These are phyloP conservation scores for Corrigiola litoralis DNA, from an alignment of 179 eudicot genomes.

Conservation along the genomic window DNA sequence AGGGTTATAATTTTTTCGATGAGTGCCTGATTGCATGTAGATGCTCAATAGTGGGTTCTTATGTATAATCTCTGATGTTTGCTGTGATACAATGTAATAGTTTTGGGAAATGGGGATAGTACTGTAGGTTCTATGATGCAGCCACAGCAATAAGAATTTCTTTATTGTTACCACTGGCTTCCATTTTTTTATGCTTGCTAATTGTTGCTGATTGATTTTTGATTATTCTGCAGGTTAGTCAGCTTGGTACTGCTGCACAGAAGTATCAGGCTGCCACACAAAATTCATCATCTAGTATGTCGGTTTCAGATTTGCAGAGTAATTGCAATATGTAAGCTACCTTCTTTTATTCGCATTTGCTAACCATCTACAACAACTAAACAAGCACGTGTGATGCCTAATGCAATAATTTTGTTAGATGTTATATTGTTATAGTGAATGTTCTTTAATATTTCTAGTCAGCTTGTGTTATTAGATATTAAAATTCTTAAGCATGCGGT, in stretches of 20 bases:
- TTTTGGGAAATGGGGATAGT: not conserved
- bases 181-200: slow-evolving; percentile 1
- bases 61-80: not conserved
- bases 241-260: slow-evolving; percentile 84
- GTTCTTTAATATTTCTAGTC: too few species aligned
- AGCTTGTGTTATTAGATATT: too few species aligned
- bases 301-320: slow-evolving; percentile 80
- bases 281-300: slow-evolving; percentile 57
- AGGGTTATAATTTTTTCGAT: not conserved
- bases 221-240: slow-evolving; percentile 60
- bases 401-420: too few species aligned
- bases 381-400: too few species aligned
- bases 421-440: too few species aligned
- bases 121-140: not conserved
- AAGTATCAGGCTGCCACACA: slow-evolving; percentile 88
- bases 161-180: not conserved
- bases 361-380: too few species aligned
- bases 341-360: too few species aligned
- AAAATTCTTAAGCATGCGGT: too few species aligned
- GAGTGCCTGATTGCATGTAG: not conserved
- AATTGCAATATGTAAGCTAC: slow-evolving; percentile 81
- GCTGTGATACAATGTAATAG: not conserved
- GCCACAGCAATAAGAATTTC: not conserved
- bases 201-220: slow-evolving; percentile 4
- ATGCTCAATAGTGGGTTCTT: not conserved